Base-by-base conservation (phyloP, 2,329 filamentous ascomycete species). In the Exophiala viscosa region DNA sequence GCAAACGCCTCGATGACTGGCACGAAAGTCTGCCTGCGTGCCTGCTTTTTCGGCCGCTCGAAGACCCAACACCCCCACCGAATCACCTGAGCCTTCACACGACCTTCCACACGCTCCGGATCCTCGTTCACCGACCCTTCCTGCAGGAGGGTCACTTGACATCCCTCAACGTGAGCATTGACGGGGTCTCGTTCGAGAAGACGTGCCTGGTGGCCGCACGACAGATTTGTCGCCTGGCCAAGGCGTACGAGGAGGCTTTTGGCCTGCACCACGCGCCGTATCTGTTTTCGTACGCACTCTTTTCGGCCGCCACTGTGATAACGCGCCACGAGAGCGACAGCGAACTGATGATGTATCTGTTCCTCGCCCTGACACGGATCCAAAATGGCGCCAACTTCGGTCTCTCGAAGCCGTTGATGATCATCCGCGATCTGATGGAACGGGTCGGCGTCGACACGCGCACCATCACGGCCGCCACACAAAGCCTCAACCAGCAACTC, bases 331-430 rank as follows among this genome's bases (percentile, higher is more conserved):
- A 7, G 23, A 15, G n/a, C 9, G n/a, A n/a, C n/a, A n/a, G n/a
- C n/a, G n/a, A n/a, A n/a, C 14, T 47, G 8, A 70, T 71, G 11
- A 64, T 61, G 5, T 71, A 71, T 55, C 70, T 71, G 58, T 71
- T 68, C 67, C 66, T 62, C 11, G 67, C 64, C 28, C 64, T 71
- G 33, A 65, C 63, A 28, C 69, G 70, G 23, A 52, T 70, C 7
- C 66, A 70, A 44, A 53, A 63, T 1, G 69, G 69, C 4, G 70
- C 69, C 50, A 68, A 70, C 45, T 66, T 67, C 50, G 69, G 69
- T 17, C 58, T 71, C n/a, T 65, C 67, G 52, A 69, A 68, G 31
- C 69, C 69, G 13, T 58, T 71, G 10, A 59, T 59, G 2, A 65
- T 70, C 28, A 55, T 70, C 0, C 63, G 66, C 38, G 64, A 70